A percentile compares a stretch with the other conserved stretches of the same genome.
Evolutionary conservation across 2,329 filamentous ascomycete species (phyloP).

Genomic region (Nemania diffusa): DNA sequence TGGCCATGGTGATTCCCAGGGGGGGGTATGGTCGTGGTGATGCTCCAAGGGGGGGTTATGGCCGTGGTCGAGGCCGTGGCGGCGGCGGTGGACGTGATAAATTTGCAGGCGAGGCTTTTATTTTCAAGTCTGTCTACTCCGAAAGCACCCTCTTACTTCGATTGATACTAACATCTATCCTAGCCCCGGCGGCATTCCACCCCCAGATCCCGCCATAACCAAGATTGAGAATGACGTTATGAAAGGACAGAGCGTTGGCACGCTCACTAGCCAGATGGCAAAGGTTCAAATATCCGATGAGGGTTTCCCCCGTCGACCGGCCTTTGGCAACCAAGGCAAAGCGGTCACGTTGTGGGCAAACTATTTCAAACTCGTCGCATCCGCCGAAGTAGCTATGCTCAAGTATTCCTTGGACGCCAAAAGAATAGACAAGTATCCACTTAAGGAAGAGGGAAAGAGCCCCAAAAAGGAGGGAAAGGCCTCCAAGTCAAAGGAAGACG

Average conservation of each 20-base stretch:
- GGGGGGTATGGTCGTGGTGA: no score
- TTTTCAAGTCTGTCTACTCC: conserved; percentile 48
- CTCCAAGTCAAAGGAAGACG: not conserved
- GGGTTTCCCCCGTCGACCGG: conserved; percentile 62
- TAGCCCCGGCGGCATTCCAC: conserved; percentile 32
- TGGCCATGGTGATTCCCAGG: no score
- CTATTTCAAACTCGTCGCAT: conserved; percentile 60
- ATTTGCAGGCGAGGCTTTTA: conserved; percentile 41
- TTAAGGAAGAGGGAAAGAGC: conserved; percentile 25
- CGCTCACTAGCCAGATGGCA: conserved; percentile 52
- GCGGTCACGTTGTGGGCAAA: conserved; percentile 63
- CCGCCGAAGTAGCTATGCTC: conserved; percentile 50
- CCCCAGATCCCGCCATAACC: conserved; percentile 47
- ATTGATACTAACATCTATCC: conserved; percentile 25
- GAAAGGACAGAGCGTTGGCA: conserved; percentile 44
- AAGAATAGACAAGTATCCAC: conserved; percentile 23
- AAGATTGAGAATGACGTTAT: conserved; percentile 57
- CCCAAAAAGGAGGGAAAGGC: conserved; percentile 32
- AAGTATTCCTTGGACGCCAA: conserved; percentile 59
- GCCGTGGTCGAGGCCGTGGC: conserved; percentile 30
- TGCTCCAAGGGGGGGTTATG: conserved; percentile 40
- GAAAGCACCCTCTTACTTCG: not conserved
- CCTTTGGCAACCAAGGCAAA: conserved; percentile 58
- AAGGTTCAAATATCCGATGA: conserved; percentile 48
- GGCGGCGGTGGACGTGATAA: conserved; percentile 39